Base-by-base conservation (phyloP, 129 eudicot genomes). In the Tagetes erecta region DNA sequence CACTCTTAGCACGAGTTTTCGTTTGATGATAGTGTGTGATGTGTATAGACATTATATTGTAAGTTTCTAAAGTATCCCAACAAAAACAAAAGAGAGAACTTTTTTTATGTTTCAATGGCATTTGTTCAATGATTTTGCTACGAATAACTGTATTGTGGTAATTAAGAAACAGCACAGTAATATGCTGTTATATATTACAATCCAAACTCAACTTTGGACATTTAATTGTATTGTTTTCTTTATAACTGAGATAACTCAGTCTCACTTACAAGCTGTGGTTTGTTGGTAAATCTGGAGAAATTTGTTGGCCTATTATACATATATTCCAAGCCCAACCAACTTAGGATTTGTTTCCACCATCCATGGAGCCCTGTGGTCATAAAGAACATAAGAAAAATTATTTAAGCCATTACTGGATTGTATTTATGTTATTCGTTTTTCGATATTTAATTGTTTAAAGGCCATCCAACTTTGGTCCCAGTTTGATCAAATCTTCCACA, bases 341-440 rank as follows among this genome's bases (percentile, higher is more conserved):
- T 90, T 90, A 0, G 98, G 98, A 49, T 93, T 69, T 63, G 92
- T 90, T 83, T 93, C 98, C 79, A 93, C 97, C 97, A 93, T 93
- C 98, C 96, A 93, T 11, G 98, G 98, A 75, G 98, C 80, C 87
- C 98, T 93, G 82, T 44, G 10, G 13, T 40, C 50, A 72, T 35
- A 64, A 59, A 40, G 14, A 3, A 8, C 51, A 5, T 37, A 20
- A 20, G 27, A 20, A 20, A 20, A 20, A 20, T 20, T 20, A 20
- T 20, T 20, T 20, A 20, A 20, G 27, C 27, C 27, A 20, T 20
- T 20, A 20, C 27, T 20, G 27, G 27, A 20, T 20, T 20, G 27
- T 20, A 20, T 20, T 20, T 20, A 20, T 20, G 27, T 20, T 20
- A 20, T 20, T 20, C 27, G 27, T 20, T 20, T 20, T 20, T 20